These are phyloP conservation scores for Chaetomium olivaceum DNA, from an alignment of 2,329 filamentous ascomycete genomes.

Conservation along the genomic window DNA sequence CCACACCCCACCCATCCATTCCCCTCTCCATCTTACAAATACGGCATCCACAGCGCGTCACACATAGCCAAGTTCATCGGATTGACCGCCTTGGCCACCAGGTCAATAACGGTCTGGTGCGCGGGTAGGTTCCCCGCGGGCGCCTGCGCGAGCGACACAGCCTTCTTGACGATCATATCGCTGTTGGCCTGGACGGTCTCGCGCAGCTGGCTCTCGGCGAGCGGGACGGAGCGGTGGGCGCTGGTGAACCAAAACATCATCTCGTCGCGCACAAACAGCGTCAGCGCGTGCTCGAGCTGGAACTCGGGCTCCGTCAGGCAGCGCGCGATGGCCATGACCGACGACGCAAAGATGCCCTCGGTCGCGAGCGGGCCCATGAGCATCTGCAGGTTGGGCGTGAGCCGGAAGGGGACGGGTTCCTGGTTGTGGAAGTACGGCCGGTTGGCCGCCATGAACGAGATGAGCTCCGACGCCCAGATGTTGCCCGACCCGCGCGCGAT, in stretches of 20 bases:
- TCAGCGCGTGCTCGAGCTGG: constrained; percentile 93
- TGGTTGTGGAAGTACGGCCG: constrained; percentile 93
- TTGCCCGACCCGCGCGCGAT: constrained; percentile 86
- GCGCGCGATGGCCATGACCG: constrained; percentile 93
- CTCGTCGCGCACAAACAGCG: constrained; percentile 94
- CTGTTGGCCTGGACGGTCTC: constrained; percentile 70
- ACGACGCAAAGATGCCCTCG: constrained; percentile 93
- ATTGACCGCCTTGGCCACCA: constrained; percentile 90
- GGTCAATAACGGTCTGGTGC: constrained; percentile 94
- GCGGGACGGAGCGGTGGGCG: constrained; percentile 61
- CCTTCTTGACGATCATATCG: constrained; percentile 88
- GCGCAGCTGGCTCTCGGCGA: constrained; percentile 66
- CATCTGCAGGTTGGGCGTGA: constrained; percentile 93
- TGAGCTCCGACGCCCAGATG: constrained; percentile 93
- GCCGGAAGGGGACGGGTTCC: constrained; percentile 93
- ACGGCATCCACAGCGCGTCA: constrained; percentile 97
- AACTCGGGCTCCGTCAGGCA: constrained; percentile 86
- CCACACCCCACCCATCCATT: not conserved
- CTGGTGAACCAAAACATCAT: constrained; percentile 96
- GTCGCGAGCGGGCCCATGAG: constrained; percentile 94
- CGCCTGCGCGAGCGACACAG: constrained; percentile 76
- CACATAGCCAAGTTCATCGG: constrained; percentile 84
- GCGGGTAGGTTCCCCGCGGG: constrained; percentile 82
- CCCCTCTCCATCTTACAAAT: constrained; percentile 58
- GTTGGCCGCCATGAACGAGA: constrained; percentile 80